A percentile compares a stretch with the other conserved stretches of the same genome.
phyloP scores from a whole-genome alignment of 163 green algal species.

The Scenedesmus sp. region DNA sequence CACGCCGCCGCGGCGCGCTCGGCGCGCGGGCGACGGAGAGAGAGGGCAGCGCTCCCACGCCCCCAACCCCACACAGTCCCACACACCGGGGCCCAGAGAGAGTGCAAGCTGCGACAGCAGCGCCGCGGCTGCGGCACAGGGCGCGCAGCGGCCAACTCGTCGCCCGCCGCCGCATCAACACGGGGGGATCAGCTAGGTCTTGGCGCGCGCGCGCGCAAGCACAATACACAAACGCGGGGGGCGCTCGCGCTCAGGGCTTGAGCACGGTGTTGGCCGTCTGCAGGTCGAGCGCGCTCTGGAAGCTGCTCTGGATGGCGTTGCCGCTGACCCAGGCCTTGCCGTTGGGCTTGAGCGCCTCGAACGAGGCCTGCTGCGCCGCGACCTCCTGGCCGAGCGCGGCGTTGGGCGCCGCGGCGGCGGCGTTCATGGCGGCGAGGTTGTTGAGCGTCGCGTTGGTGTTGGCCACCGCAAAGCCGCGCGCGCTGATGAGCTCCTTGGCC shows the following conservation, averaged over 20 bases:
- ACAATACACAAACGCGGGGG: too few species aligned
- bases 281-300: slow-evolving; percentile 7
- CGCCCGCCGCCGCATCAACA: too few species aligned
- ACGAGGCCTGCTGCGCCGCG: slow-evolving; percentile 2
- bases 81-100: too few species aligned
- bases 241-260: background rate
- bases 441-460: slow-evolving; percentile 24
- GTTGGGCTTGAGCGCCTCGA: background rate
- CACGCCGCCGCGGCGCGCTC: too few species aligned
- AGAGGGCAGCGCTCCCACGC: too few species aligned
- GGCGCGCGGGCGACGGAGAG: too few species aligned
- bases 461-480: background rate
- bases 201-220: too few species aligned
- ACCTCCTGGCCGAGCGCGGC: slow-evolving; percentile 1
- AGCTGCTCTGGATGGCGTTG: background rate
- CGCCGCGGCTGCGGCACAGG: too few species aligned
- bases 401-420: background rate
- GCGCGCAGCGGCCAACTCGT: too few species aligned
- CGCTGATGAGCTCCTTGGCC: background rate
- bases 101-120: too few species aligned
- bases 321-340: slow-evolving; percentile 25
- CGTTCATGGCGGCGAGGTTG: slow-evolving; percentile 3
- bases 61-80: too few species aligned
- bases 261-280: background rate
- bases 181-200: too few species aligned